Base-by-base conservation (phyloP, 768 basidiomycete genomes). In the Russula dissimulans region DNA sequence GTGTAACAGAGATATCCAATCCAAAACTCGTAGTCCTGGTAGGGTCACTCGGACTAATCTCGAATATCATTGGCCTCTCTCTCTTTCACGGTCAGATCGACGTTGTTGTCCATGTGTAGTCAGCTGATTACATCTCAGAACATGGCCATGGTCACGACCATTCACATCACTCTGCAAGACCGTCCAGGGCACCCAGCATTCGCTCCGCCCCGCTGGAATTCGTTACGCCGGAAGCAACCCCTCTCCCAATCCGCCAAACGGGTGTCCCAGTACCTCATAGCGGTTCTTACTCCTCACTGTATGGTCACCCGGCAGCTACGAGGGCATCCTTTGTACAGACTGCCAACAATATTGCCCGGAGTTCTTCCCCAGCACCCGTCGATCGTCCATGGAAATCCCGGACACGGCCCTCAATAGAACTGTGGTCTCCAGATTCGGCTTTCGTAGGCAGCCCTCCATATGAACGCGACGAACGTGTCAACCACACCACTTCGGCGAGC, bases 41-140 rank as follows among this genome's bases (percentile, higher is more conserved):
- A 29, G 97, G 97, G 7, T 82, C 82, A 29, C 77, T 93, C 12
- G 97, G 97, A 39, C 75, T 99, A 12, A 82, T 87, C 0, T 97
- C 93, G 29, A 99, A 99, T 68, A 79, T 98, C 31, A 80, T 97
- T 48, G 97, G 97, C 9, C 73, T 99, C 39, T 89, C 95, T 77
- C 75, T 99, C 51, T 98, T 98, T 79, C 94, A 95, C 67, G 97
- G 95, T 91, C 65, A 64, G 83, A 66, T 42, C 50, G 18, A 18
- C 8, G 0, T 56, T 66, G 38, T 38, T 56, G 11, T 38, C 51
- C 48, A 34, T 48, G 45, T 32, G 26, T n/a, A 9, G 8, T 36
- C 9, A 8, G 12, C 53, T 64, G n/a, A 65, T 41, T 3, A 12
- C 53, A 52, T 18, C 44, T 11, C 32, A 59, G 60, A 62, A 11